These are phyloP conservation scores for Excoecaria agallocha DNA, from an alignment of 345 rosid species.

Conservation along the genomic window DNA sequence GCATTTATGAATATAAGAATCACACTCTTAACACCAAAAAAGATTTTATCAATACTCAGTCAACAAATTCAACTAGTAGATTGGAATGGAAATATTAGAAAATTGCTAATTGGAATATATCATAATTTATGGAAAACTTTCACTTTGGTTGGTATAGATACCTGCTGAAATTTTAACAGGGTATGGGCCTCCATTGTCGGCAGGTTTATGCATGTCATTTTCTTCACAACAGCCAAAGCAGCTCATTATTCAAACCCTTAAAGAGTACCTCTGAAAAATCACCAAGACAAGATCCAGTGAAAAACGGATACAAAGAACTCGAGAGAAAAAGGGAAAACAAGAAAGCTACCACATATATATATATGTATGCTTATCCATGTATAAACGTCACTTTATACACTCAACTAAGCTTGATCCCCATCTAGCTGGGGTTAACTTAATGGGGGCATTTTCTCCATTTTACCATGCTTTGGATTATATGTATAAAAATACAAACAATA, in stretches of 20 bases:
- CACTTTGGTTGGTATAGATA: conserved; percentile 18
- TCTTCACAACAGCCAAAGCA: conserved; percentile 83
- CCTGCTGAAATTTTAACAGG: conserved; percentile 60
- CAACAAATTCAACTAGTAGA: not conserved
- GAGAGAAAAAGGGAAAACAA: conserved; percentile 7
- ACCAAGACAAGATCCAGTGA: not conserved
- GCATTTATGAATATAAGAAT: not conserved
- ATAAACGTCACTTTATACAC: not conserved
- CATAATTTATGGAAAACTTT: not conserved
- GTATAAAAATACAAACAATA: not conserved
- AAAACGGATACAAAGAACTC: not conserved
- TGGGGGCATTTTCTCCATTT: conserved; percentile 1
- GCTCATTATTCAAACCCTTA: conserved; percentile 51
- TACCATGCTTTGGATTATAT: not conserved
- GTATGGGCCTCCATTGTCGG: conserved; percentile 65
- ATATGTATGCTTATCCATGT: not conserved
- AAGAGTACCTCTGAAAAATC: conserved; percentile 8
- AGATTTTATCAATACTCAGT: not conserved
- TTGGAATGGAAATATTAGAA: not conserved
- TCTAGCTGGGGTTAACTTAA: not conserved
- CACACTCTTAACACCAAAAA: not conserved
- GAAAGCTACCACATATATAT: not conserved
- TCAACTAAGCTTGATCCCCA: not conserved
- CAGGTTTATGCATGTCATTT: conserved; percentile 60
- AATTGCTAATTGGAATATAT: not conserved